These are phyloP conservation scores for Cucumis melo DNA, from an alignment of 306 rosid genomes.

Conservation along the genomic window DNA sequence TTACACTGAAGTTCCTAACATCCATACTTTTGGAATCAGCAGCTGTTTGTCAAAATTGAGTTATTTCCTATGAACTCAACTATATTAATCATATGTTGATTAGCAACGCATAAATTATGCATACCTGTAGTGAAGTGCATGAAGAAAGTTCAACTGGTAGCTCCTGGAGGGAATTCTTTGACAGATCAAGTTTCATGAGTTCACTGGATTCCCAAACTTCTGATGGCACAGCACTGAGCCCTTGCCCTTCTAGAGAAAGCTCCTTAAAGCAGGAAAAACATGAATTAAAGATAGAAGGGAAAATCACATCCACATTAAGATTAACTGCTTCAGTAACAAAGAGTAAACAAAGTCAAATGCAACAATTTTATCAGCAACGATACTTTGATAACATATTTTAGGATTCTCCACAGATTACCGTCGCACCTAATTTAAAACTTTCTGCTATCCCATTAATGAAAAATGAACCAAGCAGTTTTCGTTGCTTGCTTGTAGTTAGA, in stretches of 20 bases:
- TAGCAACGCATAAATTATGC: not conserved
- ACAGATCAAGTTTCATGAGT: constrained; percentile 52
- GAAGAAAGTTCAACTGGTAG: constrained; percentile 76
- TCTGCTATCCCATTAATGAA: not conserved
- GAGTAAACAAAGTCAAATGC: not conserved
- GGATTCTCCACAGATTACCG: not conserved
- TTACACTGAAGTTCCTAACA: not conserved
- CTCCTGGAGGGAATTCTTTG: constrained; percentile 73
- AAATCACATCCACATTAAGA: not conserved
- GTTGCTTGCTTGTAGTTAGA: not conserved
- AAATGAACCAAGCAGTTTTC: not conserved
- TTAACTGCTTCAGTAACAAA: not conserved
- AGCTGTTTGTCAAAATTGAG: not conserved
- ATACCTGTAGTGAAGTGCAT: constrained; percentile 55
- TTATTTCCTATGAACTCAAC: not conserved
- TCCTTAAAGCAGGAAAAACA: constrained; percentile 40
- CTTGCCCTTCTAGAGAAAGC: constrained; percentile 66
- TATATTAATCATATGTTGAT: not conserved
- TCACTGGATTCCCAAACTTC: constrained; percentile 80
- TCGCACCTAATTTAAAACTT: not conserved
- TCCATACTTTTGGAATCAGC: not conserved
- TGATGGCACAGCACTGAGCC: constrained; percentile 62
- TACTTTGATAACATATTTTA: not conserved
- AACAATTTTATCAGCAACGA: not conserved
- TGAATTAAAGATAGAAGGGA: not conserved